Evolutionary conservation across 176 grass and related monocot species (phyloP).

Genomic region (Poa annua): DNA sequence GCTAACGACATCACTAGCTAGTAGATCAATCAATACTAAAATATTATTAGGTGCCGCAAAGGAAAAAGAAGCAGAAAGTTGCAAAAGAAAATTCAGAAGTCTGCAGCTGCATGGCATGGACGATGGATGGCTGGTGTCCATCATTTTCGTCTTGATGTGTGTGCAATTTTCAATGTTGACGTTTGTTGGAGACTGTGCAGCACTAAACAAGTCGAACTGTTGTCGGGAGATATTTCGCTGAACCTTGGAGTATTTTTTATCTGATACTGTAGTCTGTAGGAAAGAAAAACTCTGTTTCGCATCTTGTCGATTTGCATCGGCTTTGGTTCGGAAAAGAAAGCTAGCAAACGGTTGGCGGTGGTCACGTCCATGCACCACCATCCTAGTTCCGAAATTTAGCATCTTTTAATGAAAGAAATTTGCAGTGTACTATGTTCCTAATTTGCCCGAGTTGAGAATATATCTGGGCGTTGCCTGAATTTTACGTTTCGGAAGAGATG

Average conservation of each 20-base stretch:
- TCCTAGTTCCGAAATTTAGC: not conserved
- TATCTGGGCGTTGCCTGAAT: not conserved
- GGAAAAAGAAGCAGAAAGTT: not conserved
- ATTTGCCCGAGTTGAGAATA: not conserved
- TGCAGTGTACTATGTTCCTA: not conserved
- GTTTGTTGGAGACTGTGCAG: not conserved
- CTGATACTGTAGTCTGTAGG: not conserved
- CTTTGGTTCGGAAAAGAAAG: not conserved
- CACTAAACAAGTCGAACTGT: slow-evolving; percentile 8
- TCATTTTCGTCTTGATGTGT: slow-evolving; percentile 19
- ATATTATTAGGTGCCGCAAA: not conserved
- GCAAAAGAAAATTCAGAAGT: not conserved
- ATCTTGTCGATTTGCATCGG: slow-evolving; percentile 8
- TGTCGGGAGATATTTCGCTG: slow-evolving; percentile 16
- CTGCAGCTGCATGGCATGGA: not conserved
- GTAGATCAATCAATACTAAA: not conserved
- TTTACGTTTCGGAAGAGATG: not conserved
- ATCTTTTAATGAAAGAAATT: not conserved
- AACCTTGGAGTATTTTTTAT: not conserved
- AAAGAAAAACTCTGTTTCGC: not conserved
- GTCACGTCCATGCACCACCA: not conserved
- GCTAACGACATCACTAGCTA: not conserved
- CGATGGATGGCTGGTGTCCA: not conserved
- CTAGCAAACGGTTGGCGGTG: not conserved
- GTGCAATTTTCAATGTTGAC: slow-evolving; percentile 18